phyloP scores from a whole-genome alignment of 2,329 filamentous ascomycete genomes.

The Penicillium concentricum region DNA sequence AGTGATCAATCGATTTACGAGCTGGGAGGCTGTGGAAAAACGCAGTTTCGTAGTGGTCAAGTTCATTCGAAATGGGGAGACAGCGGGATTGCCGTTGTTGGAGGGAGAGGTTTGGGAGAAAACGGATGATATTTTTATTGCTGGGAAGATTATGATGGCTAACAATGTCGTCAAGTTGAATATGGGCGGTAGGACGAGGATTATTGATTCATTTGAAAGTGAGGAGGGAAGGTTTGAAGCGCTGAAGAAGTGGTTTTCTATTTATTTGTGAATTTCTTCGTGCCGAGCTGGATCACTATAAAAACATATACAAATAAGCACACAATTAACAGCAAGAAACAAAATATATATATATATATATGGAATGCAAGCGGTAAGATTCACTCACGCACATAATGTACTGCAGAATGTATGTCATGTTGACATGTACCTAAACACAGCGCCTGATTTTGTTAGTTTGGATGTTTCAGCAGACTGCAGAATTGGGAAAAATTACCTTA shows the following conservation, averaged over 20 bases:
- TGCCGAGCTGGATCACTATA: too few species aligned
- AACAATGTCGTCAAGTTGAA: slow-evolving; percentile 41
- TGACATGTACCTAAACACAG: too few species aligned
- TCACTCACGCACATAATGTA: too few species aligned
- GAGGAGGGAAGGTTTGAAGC: slow-evolving; percentile 47
- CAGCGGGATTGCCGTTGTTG: slow-evolving; percentile 1
- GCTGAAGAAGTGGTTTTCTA: slow-evolving; percentile 46
- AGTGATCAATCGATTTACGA: slow-evolving; percentile 40
- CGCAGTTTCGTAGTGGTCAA: slow-evolving; percentile 38
- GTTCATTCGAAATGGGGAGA: slow-evolving; percentile 34
- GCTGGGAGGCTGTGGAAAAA: slow-evolving; percentile 34
- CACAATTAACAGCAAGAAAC: too few species aligned
- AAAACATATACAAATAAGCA: too few species aligned
- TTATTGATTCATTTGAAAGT: slow-evolving; percentile 40
- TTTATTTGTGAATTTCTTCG: slow-evolving; percentile 22
- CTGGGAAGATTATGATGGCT: slow-evolving; percentile 31
- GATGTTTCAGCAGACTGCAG: too few species aligned
- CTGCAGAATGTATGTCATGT: too few species aligned
- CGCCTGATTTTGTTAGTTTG: too few species aligned
- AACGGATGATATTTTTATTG: slow-evolving; percentile 24
- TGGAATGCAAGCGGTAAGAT: too few species aligned
- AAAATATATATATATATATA: too few species aligned
- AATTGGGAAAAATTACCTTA: too few species aligned
- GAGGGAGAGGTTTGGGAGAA: slow-evolving; percentile 2
- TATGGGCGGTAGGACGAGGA: slow-evolving; percentile 43